Conservation (phyloP, 2,329 filamentous ascomycete genomes). For the Coniochaeta sp. region DNA sequence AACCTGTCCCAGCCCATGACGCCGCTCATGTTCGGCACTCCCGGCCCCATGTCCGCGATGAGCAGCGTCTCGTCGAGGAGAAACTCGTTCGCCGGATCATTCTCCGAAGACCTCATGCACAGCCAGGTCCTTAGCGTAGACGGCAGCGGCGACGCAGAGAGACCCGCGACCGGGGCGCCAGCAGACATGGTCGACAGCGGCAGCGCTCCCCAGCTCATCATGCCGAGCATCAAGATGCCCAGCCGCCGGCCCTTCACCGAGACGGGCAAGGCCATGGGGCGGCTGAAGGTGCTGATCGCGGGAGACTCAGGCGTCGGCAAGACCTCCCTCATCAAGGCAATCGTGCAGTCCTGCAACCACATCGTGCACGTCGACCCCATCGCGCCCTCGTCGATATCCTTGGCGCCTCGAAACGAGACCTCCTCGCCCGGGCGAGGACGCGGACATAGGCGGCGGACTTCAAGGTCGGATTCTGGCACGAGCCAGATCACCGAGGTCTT, state of each 20-base stretch:
- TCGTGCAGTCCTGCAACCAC: slow-evolving; percentile 80
- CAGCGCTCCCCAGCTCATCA: slow-evolving; percentile 74
- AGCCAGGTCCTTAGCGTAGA: slow-evolving; percentile 26
- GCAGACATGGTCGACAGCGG: slow-evolving; percentile 35
- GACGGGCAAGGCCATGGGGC: slow-evolving; percentile 74
- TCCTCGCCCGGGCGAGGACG: slow-evolving; percentile 8
- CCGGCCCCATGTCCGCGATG: slow-evolving; percentile 31
- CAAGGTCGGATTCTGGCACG: slow-evolving; percentile 7
- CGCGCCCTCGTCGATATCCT: slow-evolving; percentile 16
- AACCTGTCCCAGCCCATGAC: slow-evolving; percentile 36
- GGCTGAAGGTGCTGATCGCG: slow-evolving; percentile 81
- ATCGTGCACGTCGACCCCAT: slow-evolving; percentile 87
- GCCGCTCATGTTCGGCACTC: slow-evolving; percentile 33
- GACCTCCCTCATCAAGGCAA: slow-evolving; percentile 79
- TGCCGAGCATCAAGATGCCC: slow-evolving; percentile 93
- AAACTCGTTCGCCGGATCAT: slow-evolving; percentile 41
- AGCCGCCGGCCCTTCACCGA: slow-evolving; percentile 83
- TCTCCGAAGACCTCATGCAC: slow-evolving; percentile 32
- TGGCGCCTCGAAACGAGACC: slow-evolving; percentile 6
- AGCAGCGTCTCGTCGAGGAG: slow-evolving; percentile 45
- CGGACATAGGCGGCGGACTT: slow-evolving; percentile 1
- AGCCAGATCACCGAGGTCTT: slow-evolving; percentile 57
- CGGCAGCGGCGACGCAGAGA: slow-evolving; percentile 13
- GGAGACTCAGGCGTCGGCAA: slow-evolving; percentile 78
- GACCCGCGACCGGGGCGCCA: neutral